A percentile compares a stretch with the other conserved stretches of the same genome.
Evolutionary conservation across 164 flowering plant species (phyloP).

Genomic region (Berberis thunbergii): DNA sequence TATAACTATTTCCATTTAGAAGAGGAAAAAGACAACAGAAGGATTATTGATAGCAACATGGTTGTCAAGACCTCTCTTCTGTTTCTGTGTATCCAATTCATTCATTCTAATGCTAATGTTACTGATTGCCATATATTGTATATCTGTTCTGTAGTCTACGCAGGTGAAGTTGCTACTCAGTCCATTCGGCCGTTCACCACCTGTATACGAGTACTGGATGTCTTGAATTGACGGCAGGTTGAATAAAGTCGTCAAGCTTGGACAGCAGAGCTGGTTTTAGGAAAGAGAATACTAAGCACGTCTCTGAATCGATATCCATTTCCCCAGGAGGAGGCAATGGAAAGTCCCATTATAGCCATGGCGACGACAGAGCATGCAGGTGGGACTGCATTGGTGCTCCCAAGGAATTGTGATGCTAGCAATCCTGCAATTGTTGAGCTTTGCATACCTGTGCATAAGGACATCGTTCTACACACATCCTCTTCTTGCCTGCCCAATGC

Average conservation of each 20-base stretch:
- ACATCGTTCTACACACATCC: conserved; percentile 72
- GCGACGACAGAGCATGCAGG: conserved; percentile 93
- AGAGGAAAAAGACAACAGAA: no score
- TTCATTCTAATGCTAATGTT: no score
- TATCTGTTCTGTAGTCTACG: no score
- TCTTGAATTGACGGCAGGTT: not conserved
- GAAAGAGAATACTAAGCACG: conserved; percentile 28
- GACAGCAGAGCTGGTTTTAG: conserved; percentile 31
- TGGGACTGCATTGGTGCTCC: conserved; percentile 87
- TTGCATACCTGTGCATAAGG: conserved; percentile 95
- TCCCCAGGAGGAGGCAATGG: conserved; percentile 95
- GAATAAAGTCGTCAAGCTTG: conserved; percentile 20
- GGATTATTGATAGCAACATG: no score
- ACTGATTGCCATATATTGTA: no score
- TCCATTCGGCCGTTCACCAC: no score
- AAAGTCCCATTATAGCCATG: conserved; percentile 97
- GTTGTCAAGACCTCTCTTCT: no score
- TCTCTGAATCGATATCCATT: conserved; percentile 60
- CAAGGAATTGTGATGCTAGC: conserved; percentile 87
- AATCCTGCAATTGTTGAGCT: conserved; percentile 98
- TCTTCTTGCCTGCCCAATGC: conserved; percentile 63
- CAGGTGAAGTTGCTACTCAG: no score
- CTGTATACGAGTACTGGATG: not conserved
- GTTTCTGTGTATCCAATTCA: no score
- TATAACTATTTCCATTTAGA: no score